phyloP scores from a whole-genome alignment of 805 yeast genomes.

The Tanozyma kutaoensis region DNA sequence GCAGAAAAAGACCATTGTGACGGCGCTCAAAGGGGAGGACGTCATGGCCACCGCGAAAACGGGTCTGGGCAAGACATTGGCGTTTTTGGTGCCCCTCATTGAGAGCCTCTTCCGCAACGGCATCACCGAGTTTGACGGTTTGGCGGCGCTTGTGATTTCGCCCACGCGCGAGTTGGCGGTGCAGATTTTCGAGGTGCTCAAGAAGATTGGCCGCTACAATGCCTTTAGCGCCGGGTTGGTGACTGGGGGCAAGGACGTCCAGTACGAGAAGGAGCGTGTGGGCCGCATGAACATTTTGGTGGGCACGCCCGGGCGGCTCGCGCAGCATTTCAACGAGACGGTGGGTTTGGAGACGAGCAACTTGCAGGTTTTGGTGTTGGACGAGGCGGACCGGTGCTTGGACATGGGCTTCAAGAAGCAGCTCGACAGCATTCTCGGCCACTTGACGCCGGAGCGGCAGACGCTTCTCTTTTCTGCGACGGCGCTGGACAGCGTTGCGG shows the following conservation, averaged over 20 bases:
- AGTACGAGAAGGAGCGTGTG: slow-evolving; percentile 69
- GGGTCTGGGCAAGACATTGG: slow-evolving; percentile 83
- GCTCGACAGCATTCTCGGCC: slow-evolving; percentile 65
- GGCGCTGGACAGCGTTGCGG: slow-evolving; percentile 70
- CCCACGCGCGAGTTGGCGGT: slow-evolving; percentile 89
- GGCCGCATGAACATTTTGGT: slow-evolving; percentile 69
- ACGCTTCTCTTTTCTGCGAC: slow-evolving; percentile 83
- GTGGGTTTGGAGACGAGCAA: slow-evolving; percentile 65
- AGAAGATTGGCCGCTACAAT: slow-evolving; percentile 66
- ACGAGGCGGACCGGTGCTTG: slow-evolving; percentile 85
- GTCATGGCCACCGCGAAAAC: slow-evolving; percentile 82
- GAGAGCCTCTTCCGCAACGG: slow-evolving; percentile 54
- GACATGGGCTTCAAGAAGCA: slow-evolving; percentile 90
- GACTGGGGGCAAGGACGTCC: slow-evolving; percentile 86
- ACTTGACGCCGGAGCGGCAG: slow-evolving; percentile 71
- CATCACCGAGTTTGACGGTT: slow-evolving; percentile 77
- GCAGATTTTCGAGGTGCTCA: slow-evolving; percentile 78
- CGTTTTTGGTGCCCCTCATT: slow-evolving; percentile 71
- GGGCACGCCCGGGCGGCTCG: slow-evolving; percentile 84
- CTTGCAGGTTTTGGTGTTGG: slow-evolving; percentile 67
- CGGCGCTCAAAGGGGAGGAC: slow-evolving; percentile 66
- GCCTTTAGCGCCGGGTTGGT: slow-evolving; percentile 81
- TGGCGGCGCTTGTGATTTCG: slow-evolving; percentile 80
- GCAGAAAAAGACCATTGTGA: slow-evolving; percentile 67
- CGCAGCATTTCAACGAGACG: slow-evolving; percentile 87